Conservation (phyloP, 495 filamentous ascomycete species). For the Aspergillus conjunctus region DNA sequence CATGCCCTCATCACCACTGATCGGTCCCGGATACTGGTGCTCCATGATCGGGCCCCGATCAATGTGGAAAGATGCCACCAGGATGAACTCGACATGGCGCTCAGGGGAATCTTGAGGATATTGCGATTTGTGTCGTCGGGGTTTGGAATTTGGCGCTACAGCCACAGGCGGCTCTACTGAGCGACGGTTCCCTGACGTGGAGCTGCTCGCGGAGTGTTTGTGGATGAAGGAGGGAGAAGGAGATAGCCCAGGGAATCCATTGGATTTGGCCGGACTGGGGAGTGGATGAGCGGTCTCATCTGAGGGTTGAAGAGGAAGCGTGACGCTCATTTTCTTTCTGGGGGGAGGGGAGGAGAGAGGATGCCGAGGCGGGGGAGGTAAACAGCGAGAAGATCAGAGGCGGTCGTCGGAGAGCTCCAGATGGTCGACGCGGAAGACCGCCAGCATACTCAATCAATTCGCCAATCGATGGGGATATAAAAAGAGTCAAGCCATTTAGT, state of each 20-base stretch:
- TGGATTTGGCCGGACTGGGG: slow-evolving; percentile 54
- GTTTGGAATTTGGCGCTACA: slow-evolving; percentile 33
- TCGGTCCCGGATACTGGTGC: slow-evolving; percentile 91
- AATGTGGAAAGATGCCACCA: slow-evolving; percentile 98
- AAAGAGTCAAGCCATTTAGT: neutral
- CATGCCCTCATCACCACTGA: slow-evolving; percentile 98
- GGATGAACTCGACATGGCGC: slow-evolving; percentile 97
- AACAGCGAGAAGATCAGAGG: slow-evolving; percentile 11
- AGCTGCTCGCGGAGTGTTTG: slow-evolving; percentile 56
- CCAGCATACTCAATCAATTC: slow-evolving; percentile 20
- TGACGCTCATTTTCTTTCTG: slow-evolving; percentile 42
- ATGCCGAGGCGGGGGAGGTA: slow-evolving; percentile 8
- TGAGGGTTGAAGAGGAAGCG: slow-evolving; percentile 49
- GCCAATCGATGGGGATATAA: neutral
- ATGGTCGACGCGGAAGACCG: slow-evolving; percentile 6
- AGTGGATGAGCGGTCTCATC: slow-evolving; percentile 38
- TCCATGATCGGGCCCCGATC: slow-evolving; percentile 97
- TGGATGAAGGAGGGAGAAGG: slow-evolving; percentile 52
- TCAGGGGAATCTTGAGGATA: slow-evolving; percentile 78
- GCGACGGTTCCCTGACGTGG: slow-evolving; percentile 46
- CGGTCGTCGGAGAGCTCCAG: slow-evolving; percentile 11
- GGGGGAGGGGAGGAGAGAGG: slow-evolving; percentile 12
- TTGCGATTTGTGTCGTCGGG: slow-evolving; percentile 70
- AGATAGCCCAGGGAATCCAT: slow-evolving; percentile 58
- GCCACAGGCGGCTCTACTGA: slow-evolving; percentile 42